Evolutionary conservation across 2,329 filamentous ascomycete species (phyloP), one percentile per base, ranked within the genome.

Genomic region (Ascochyta viciae-villosae): DNA sequence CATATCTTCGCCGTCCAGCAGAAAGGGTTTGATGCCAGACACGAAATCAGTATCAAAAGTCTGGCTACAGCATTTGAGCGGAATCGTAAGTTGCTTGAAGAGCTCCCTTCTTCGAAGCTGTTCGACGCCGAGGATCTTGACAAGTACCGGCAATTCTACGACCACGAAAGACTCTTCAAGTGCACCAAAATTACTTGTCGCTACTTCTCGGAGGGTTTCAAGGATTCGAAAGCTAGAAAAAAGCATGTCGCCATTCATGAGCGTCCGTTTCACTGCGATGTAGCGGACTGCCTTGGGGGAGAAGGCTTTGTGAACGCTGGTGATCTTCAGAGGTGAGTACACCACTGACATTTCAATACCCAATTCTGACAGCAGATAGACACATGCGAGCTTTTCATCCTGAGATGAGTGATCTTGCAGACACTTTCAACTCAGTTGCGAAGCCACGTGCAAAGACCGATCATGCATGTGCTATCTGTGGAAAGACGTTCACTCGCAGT

Each of bases 141-240:
- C 5, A 51, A 29, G 1, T 65, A 68, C 35, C 16, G 44, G 3
- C 43, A 64, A 12, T 74, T 72, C 38, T 81, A 82, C 52, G 78
- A 80, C 5, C 29, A 58, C 4, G 59, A 61, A 19, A 72, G 71
- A 8, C 41, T 70, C 9, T 81, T 71, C 71, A 81, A 81, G 52
- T 82, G 80, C 60, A 55, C 64, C 2, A 73, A 70, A n/a, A 67
- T 76, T 9, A 74, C 65, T 2, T 82, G 80, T 62, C 67, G 65
- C 10, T 79, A 73, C 64, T 82, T 81, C 61, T 70, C 78, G 40
- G 67, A 78, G 37, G 80, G 80, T 0, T 81, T 80, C 62, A 62
- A 64, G 6, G 67, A 63, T 8, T 39, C 60, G 1, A 59, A 65
- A 9, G 60, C 59, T 0, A 68, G 72, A 6, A 74, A 80, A 1